Base-by-base conservation (phyloP, 441 rosid species). In the Viola pubescens region DNA sequence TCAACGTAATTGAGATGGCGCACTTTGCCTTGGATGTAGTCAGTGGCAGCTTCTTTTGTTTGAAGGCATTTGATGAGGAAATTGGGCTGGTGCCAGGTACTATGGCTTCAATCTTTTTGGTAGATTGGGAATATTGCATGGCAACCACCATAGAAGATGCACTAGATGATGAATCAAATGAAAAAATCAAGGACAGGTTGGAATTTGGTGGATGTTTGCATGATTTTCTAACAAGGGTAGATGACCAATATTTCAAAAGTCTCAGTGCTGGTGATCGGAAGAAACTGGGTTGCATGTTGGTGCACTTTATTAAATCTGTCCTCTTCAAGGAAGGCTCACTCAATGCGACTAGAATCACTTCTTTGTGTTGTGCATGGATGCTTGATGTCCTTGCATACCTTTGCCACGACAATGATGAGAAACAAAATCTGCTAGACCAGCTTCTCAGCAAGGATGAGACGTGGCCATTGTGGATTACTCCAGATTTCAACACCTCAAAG, bases 401-500 rank as follows among this genome's bases (percentile, higher is more conserved):
- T 61, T 82, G 87, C 70, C 58, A 59, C 70, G 76, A 77, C 71
- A 83, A 67, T 60, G 54, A 69, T 10, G 85, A 82, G 74, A 91
- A 89, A 70, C 85, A 89, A 70, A 66, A 61, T 71, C 58, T 84
- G 3, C 70, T 86, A 59, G 84, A 85, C 76, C 78, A 79, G 73
- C 92, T 94, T 60, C 75, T 87, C 41, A 67, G 69, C 59, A 77
- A 80, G 81, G 79, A 68, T 76, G 81, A 85, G 58, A 61, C 55
- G 37, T 94, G 98, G 97, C 98, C 96, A 53, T 64, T 75, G 54
- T 87, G 96, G 96, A 77, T 86, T 55, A 62, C 75, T 66, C 73
- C 81, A 5, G 81, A 77, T 68, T 75, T 75, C 41, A 59, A 75
- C 69, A 56, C 69, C 54, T 58, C 66, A 39, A 56, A 37, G 37